phyloP scores from a whole-genome alignment of 192 early-diverging fungal genomes.

The Chytriomyces hyalinus region DNA sequence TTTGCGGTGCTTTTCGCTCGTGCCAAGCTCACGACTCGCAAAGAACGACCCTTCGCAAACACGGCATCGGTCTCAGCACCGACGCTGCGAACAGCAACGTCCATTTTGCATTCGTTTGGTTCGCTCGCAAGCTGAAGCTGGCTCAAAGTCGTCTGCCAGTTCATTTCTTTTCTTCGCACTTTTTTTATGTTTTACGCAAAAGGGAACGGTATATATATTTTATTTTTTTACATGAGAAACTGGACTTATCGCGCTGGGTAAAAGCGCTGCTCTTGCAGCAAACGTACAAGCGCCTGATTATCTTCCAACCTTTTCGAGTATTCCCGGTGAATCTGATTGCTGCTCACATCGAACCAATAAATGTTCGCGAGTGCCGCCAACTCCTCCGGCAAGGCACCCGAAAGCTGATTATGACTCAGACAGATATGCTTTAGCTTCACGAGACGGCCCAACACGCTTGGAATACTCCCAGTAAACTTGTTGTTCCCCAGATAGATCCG shows the following conservation, averaged over 20 bases:
- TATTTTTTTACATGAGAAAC: neutral
- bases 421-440: neutral
- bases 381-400: neutral
- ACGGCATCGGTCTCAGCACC: too few relatives aligned
- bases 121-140: too few relatives aligned
- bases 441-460: neutral
- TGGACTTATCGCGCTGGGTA: neutral
- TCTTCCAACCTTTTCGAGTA: conserved; percentile 1
- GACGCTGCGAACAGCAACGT: too few relatives aligned
- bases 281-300: neutral
- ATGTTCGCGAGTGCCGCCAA: neutral
- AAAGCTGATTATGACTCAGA: neutral
- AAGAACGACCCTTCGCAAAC: too few relatives aligned
- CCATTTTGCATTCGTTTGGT: too few relatives aligned
- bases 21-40: too few relatives aligned
- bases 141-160: too few relatives aligned
- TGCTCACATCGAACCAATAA: neutral
- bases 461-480: neutral
- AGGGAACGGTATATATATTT: too few relatives aligned
- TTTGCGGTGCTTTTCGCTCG: too few relatives aligned
- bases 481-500: neutral
- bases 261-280: neutral
- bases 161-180: too few relatives aligned
- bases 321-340: neutral
- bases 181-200: too few relatives aligned